Evolutionary conservation across 176 grass and related monocot species (phyloP).

Genomic region (Otatea glauca): DNA sequence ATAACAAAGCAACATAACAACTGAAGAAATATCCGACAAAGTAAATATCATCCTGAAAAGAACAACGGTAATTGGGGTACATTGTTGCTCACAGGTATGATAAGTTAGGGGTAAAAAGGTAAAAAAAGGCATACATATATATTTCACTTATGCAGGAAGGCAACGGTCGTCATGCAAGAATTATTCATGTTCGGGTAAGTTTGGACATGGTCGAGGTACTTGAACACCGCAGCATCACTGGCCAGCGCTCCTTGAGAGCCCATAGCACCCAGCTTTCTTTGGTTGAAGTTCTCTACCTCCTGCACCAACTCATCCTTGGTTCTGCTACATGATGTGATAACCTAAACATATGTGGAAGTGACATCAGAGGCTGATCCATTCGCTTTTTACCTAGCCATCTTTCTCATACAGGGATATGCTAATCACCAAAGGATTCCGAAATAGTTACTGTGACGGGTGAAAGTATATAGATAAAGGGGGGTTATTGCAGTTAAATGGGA

Average conservation of each 20-base stretch:
- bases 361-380: not conserved
- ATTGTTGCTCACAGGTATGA: conserved; percentile 43
- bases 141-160: conserved; percentile 63
- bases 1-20: conserved; percentile 26
- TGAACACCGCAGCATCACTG: conserved; percentile 58
- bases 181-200: conserved; percentile 69
- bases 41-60: conserved; percentile 21
- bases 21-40: not conserved
- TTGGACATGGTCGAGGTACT: conserved; percentile 75
- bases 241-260: conserved; percentile 16
- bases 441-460: not conserved
- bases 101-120: not conserved
- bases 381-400: not conserved
- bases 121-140: conserved; percentile 13
- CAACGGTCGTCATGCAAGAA: conserved; percentile 64
- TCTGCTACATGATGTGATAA: conserved; percentile 82
- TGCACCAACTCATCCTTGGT: conserved; percentile 84
- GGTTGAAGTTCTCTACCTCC: conserved; percentile 79
- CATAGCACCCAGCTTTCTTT: conserved; percentile 50
- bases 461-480: not conserved
- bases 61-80: conserved; percentile 36
- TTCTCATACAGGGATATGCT: not conserved
- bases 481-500: not conserved
- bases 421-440: not conserved
- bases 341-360: conserved; percentile 43